A percentile compares a stretch with the other conserved stretches of the same genome.
Conservation (phyloP, 164 flowering plant genomes). For the Aristolochia californica region DNA sequence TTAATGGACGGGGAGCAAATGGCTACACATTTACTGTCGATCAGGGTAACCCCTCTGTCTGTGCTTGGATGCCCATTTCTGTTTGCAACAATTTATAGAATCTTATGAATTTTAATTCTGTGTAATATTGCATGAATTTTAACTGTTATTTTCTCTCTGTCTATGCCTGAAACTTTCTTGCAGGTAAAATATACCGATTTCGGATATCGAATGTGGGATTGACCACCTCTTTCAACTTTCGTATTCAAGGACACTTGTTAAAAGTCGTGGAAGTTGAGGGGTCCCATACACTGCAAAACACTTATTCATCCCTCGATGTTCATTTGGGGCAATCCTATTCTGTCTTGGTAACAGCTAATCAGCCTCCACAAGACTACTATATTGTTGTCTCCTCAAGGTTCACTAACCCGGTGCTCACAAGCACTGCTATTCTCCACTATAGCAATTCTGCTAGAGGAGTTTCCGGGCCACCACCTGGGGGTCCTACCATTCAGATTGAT, state of each 20-base stretch:
- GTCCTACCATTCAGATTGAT: constrained; percentile 63
- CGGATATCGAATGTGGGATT: constrained; percentile 92
- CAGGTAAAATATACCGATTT: constrained; percentile 86
- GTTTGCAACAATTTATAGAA: background rate
- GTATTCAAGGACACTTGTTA: constrained; percentile 84
- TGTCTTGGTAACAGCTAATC: constrained; percentile 83
- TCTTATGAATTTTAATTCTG: too few relatives aligned
- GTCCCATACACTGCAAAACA: constrained; percentile 81
- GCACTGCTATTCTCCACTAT: constrained; percentile 78
- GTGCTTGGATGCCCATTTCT: background rate
- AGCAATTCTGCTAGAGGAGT: constrained; percentile 51
- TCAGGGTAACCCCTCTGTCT: constrained; percentile 41
- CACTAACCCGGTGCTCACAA: constrained; percentile 61
- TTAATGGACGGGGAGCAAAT: constrained; percentile 90
- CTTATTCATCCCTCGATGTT: constrained; percentile 66
- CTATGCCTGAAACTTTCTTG: background rate
- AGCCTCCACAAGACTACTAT: constrained; percentile 70
- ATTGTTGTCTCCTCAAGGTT: constrained; percentile 77
- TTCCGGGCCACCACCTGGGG: constrained; percentile 70
- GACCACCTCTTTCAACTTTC: constrained; percentile 77
- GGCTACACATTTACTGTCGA: constrained; percentile 75
- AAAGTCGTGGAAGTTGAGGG: constrained; percentile 91
- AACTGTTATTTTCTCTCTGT: background rate
- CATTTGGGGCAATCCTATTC: constrained; percentile 91
- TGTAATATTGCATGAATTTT: background rate